Conservation (phyloP, 108 stramenopile species). For the Cylindrotheca closterium region DNA sequence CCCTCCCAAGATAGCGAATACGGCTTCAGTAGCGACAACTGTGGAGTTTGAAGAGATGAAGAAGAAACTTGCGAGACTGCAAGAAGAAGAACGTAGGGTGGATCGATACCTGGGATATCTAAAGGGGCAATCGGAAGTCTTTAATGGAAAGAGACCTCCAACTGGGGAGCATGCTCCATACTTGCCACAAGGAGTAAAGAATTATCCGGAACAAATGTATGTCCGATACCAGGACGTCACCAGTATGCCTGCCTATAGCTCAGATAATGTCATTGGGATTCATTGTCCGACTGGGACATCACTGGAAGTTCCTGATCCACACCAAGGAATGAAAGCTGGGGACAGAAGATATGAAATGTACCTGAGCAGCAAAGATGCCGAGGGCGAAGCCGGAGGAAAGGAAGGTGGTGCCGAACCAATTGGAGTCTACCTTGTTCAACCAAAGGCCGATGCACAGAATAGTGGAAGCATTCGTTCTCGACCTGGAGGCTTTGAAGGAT, state of each 20-base stretch:
- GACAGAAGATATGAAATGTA: constrained; percentile 84
- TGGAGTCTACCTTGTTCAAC: constrained; percentile 57
- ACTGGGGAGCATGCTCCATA: constrained; percentile 16
- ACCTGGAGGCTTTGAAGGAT: constrained; percentile 14
- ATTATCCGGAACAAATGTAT: constrained; percentile 49
- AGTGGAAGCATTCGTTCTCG: constrained; percentile 1
- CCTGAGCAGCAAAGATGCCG: constrained; percentile 57
- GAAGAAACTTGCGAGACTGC: constrained; percentile 25
- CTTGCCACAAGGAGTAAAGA: constrained; percentile 31
- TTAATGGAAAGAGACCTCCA: constrained; percentile 18
- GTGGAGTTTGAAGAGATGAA: constrained; percentile 33
- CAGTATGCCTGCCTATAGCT: constrained; percentile 46
- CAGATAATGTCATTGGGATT: constrained; percentile 90
- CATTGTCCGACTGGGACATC: constrained; percentile 86
- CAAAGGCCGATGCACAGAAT: constrained; percentile 28
- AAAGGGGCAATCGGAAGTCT: constrained; percentile 36
- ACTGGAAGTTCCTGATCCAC: constrained; percentile 88
- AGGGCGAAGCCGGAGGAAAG: neutral
- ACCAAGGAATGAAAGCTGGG: constrained; percentile 76
- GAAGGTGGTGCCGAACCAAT: constrained; percentile 43
- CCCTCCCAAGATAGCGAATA: constrained; percentile 32
- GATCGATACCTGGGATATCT: constrained; percentile 37
- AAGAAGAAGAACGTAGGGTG: constrained; percentile 40
- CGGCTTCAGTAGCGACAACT: constrained; percentile 13
- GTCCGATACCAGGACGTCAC: constrained; percentile 70